Evolutionary conservation across 2,329 filamentous ascomycete genomes (phyloP), one percentile per base, ranked within the genome.

Genomic region (Hawksworthiomyces lignivorus): DNA sequence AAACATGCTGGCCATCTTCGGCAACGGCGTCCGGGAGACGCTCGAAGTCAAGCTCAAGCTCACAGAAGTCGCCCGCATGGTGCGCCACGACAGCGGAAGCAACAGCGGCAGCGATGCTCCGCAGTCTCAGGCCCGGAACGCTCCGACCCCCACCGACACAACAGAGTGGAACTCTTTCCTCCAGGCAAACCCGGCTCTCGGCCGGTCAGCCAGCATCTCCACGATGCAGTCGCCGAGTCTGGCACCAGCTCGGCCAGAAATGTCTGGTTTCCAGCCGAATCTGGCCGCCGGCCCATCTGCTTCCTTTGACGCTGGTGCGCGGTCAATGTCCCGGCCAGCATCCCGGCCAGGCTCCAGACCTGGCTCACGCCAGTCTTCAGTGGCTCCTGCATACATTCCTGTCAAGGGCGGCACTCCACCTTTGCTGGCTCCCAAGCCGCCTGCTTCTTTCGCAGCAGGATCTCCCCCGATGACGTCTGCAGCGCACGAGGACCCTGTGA

Each of bases 31-130:
- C 46, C 84, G 82, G 52, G 89, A 97, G 62, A 97, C 86, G 1
- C 67, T 98, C 45, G 92, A 98, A 64, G 90, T 98, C 50, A 94
- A 84, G 60, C 71, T 98, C 47, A 88, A 87, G 57, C 71, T 98
- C 43, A 83, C 88, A 2, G 82, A 83, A 14, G 82, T 95, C 27
- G 73, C 81, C 15, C 84, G 75, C 39, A 72, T 68, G 33, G 59
- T 61, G 18, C 62, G 58, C 17, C 56, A 53, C 44, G 56, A 59
- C 48, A 30, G 44, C 47, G 44, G 40, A 48, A 38, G 46, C 50
- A 49, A 38, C 51, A 19, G 26, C 15, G 19, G 26, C 24, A 34
- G 26, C 30, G 47, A 47, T 34, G 35, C 43, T 32, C 17, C 48
- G 17, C 12, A 49, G 54, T 9, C 20, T 15, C 35, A 42, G 21